Percentiles rank a stretch among this genome's conserved stretches.
phyloP scores from a whole-genome alignment of 208 protist genomes.

The Crithidia brevicula region DNA sequence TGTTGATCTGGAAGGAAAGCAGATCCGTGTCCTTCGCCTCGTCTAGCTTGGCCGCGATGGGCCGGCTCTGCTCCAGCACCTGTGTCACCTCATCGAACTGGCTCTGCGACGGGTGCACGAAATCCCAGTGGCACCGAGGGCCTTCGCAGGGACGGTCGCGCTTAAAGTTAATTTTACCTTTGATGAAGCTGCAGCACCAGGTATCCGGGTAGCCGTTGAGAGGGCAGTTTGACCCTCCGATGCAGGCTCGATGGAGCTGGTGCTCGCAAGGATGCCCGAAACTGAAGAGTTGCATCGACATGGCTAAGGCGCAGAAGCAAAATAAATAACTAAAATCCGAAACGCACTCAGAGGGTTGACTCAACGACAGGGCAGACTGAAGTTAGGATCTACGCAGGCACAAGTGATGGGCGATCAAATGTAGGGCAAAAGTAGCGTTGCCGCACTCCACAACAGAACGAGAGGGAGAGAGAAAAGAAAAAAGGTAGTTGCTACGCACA shows the following conservation, averaged over 20 bases:
- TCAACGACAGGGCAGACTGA: too few relatives aligned
- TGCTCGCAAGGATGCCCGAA: slow-evolving; percentile 92
- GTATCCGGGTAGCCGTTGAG: slow-evolving; percentile 88
- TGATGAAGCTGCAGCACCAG: slow-evolving; percentile 92
- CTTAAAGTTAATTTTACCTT: slow-evolving; percentile 93
- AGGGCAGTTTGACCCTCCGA: slow-evolving; percentile 84
- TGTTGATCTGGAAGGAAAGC: slow-evolving; percentile 76
- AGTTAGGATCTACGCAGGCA: too few relatives aligned
- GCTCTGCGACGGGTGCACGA: slow-evolving; percentile 74
- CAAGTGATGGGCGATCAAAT: too few relatives aligned
- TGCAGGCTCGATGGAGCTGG: slow-evolving; percentile 85
- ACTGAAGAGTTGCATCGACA: slow-evolving; percentile 88
- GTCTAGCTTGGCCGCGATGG: slow-evolving; percentile 81
- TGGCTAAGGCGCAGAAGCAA: slow-evolving; percentile 4
- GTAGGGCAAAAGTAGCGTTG: too few relatives aligned
- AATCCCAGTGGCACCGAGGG: slow-evolving; percentile 84
- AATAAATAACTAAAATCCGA: slow-evolving; percentile 6
- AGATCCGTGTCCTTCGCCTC: slow-evolving; percentile 77
- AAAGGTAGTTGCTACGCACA: too few relatives aligned
- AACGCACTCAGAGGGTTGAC: not conserved
- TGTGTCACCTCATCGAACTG: slow-evolving; percentile 89
- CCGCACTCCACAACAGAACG: too few relatives aligned
- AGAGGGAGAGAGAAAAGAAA: too few relatives aligned
- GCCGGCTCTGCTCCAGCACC: slow-evolving; percentile 82
- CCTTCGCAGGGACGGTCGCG: slow-evolving; percentile 92